Percentiles rank a stretch among this genome's conserved stretches.
phyloP scores from a whole-genome alignment of 345 rosid genomes.

The Populus davidiana region DNA sequence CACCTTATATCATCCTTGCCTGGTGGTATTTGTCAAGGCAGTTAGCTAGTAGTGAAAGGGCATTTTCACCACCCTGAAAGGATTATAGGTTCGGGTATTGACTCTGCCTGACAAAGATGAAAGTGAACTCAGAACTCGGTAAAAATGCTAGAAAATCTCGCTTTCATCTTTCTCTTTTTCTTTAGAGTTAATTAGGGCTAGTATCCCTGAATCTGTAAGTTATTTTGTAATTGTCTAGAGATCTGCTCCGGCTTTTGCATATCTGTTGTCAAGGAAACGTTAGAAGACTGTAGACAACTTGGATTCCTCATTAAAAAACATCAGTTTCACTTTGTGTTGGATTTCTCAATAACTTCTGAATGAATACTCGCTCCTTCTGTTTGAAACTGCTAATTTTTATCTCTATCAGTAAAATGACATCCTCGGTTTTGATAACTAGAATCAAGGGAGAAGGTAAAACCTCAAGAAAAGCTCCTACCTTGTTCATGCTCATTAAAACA shows the following conservation, averaged over 20 bases:
- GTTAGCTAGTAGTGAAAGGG: constrained; percentile 5
- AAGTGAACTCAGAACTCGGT: constrained; percentile 7
- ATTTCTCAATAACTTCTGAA: neutral
- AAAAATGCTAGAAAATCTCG: neutral
- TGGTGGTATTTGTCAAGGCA: constrained; percentile 26
- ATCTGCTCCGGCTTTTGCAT: neutral
- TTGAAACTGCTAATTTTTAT: neutral
- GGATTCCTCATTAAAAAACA: neutral
- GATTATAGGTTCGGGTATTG: constrained; percentile 79
- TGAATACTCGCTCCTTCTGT: neutral
- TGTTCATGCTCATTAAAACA: neutral
- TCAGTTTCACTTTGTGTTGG: neutral
- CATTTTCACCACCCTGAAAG: constrained; percentile 27
- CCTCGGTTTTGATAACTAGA: neutral
- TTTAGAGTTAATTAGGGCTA: constrained; percentile 4
- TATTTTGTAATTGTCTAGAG: constrained; percentile 2
- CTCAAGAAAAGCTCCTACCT: neutral
- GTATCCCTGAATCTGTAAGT: neutral
- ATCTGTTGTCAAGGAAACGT: neutral
- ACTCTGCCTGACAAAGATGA: constrained; percentile 35
- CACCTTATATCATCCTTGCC: constrained; percentile 55
- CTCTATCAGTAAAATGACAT: neutral
- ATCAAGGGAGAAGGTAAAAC: neutral
- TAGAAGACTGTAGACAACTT: neutral
- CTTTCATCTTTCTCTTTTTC: neutral